Percentiles rank a stretch among this genome's conserved stretches.
Conservation (phyloP, 257 asterid genomes). For the Fraxinus cuspidata region DNA sequence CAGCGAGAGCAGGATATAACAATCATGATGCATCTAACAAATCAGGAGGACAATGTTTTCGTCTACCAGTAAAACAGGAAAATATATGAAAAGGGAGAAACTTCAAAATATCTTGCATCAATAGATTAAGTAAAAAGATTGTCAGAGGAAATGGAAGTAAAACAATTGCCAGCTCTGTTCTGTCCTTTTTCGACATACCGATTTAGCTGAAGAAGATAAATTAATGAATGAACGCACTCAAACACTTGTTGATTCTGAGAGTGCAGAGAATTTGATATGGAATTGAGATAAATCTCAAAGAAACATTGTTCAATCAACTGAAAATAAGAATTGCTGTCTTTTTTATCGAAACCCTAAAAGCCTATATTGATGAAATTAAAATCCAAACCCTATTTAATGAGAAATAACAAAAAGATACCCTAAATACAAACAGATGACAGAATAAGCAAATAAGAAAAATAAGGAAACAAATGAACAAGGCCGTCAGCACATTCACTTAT, state of each 20-base stretch:
- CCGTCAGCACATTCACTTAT: not conserved
- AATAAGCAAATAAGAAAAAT: not conserved
- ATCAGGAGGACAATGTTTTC: not conserved
- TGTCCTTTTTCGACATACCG: not conserved
- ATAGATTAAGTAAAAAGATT: not conserved
- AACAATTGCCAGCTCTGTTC: not conserved
- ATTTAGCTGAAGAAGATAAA: not conserved
- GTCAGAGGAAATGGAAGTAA: not conserved
- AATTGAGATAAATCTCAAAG: not conserved
- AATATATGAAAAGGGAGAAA: not conserved
- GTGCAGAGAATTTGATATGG: not conserved
- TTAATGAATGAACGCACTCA: not conserved
- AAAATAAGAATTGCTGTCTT: not conserved
- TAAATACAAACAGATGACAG: not conserved
- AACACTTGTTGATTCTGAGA: not conserved
- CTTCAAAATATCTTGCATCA: not conserved
- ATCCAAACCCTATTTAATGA: not conserved
- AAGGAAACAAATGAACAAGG: not conserved
- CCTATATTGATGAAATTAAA: not conserved
- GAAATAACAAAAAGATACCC: not conserved
- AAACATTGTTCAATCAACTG: not conserved
- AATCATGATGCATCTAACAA: not conserved
- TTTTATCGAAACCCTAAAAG: not conserved
- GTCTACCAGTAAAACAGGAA: not conserved
- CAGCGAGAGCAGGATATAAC: not conserved